These are phyloP conservation scores for Trichoderma breve DNA, from an alignment of 2,329 filamentous ascomycete species.

Conservation along the genomic window DNA sequence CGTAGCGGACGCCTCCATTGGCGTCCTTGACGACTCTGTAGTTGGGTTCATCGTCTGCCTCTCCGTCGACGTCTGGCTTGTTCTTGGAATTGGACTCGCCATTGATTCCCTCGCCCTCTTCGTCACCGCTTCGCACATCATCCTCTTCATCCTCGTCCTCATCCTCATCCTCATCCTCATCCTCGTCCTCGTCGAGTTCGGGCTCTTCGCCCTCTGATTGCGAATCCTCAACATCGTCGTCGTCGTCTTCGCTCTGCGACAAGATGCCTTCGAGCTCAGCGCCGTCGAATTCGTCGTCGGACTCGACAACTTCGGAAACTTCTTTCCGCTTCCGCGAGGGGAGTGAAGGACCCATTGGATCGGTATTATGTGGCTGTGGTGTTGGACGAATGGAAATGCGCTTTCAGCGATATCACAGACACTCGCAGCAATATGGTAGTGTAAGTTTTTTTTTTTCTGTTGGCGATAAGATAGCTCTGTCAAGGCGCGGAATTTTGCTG, in stretches of 20 bases:
- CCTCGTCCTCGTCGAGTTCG: slow-evolving; percentile 42
- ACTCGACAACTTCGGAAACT: slow-evolving; percentile 54
- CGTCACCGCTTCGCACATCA: slow-evolving; percentile 1
- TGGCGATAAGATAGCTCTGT: slow-evolving; percentile 18
- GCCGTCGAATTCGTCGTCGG: slow-evolving; percentile 58
- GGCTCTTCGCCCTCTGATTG: slow-evolving; percentile 29
- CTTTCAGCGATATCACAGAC: background rate
- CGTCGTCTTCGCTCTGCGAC: slow-evolving; percentile 48
- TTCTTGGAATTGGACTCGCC: background rate
- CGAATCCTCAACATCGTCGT: slow-evolving; percentile 19
- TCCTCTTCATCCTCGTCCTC: slow-evolving; percentile 32
- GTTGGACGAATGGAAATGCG: background rate
- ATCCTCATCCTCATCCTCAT: slow-evolving; percentile 28
- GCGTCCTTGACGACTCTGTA: slow-evolving; percentile 69
- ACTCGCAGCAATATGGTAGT: background rate
- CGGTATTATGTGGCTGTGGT: background rate
- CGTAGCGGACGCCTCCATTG: slow-evolving; percentile 84
- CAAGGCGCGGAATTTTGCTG: slow-evolving; percentile 2
- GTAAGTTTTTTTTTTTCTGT: slow-evolving; percentile 20
- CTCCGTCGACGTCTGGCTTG: background rate
- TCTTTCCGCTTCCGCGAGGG: slow-evolving; percentile 62
- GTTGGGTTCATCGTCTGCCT: slow-evolving; percentile 18
- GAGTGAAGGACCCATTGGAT: slow-evolving; percentile 23
- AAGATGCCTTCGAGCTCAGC: slow-evolving; percentile 54
- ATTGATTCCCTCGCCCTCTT: background rate